Evolutionary conservation across 352 stramenopile genomes (phyloP), one percentile per base, ranked within the genome.

Genomic region (Blastocystis sp.): DNA sequence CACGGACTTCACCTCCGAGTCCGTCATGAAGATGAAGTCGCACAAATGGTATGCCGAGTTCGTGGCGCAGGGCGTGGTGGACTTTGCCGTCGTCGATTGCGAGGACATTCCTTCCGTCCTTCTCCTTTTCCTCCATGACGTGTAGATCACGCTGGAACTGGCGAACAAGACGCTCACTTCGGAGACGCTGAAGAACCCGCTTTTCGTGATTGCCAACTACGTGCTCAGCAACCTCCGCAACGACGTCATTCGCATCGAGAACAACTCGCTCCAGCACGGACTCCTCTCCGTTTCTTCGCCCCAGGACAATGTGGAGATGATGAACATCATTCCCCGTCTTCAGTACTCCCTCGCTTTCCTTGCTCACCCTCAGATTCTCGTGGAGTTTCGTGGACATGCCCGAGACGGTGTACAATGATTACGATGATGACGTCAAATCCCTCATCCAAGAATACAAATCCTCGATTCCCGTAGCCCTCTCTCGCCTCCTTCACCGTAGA

Each of bases 191-290:
- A 59, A 29, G 51, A 85, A 85, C 51, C 74, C 74, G 24, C 74
- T 85, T 39, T 85, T 85, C 74, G 45, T 85, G 26, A 39, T 85
- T 21, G 74, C 45, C 10, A 85, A 85, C 29, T 85, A 85, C 61
- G 74, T 85, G 24, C 66, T 85, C 51, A 85, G 74, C 50, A 85
- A 41, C 50, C 74, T 85, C 61, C 74, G 74, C 74, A 85, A 85
- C 35, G 74, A 85, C 41, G 74, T 24, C 1, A 85, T 85, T 24
- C 74, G 74, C 59, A 31, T 85, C 21, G 74, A 85, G 33, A 85
- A 85, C 61, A 37, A 33, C 29, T 55, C 55, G 19, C 55, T 85
- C 19, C 31, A 55, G 19, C 74, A 24, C 61, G 74, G 41, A 3
- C 74, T 85, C 26, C 74, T 85, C 51, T 85, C 74, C 1, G 21